Percentiles rank a stretch among this genome's conserved stretches.
These are phyloP conservation scores for Chlorella sp. DNA, from an alignment of 139 green algal species.

Conservation along the genomic window DNA sequence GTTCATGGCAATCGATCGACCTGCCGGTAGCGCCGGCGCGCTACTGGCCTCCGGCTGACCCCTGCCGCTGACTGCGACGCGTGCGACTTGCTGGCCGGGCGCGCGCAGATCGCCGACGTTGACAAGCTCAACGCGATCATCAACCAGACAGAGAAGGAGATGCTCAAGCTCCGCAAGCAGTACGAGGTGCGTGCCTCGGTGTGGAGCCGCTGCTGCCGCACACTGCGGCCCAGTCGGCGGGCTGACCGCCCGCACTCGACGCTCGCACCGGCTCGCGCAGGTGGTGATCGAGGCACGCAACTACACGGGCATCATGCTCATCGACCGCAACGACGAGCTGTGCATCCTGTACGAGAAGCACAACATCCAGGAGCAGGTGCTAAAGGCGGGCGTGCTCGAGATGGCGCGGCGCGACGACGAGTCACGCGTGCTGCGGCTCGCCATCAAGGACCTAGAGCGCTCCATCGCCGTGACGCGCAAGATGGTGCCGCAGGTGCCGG, in stretches of 20 bases:
- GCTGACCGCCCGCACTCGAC: no score
- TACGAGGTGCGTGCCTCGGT: constrained; percentile 32
- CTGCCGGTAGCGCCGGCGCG: no score
- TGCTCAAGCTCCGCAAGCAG: constrained; percentile 47
- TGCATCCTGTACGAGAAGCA: constrained; percentile 79
- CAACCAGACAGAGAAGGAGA: constrained; percentile 58
- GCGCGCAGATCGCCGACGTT: constrained; percentile 37
- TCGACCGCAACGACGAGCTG: constrained; percentile 83
- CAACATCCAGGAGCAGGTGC: constrained; percentile 62
- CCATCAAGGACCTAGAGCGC: constrained; percentile 43
- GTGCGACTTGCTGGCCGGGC: no score
- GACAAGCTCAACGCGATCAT: constrained; percentile 75
- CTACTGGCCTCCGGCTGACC: no score
- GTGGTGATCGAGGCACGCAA: constrained; percentile 52
- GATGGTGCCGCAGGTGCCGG: constrained; percentile 43
- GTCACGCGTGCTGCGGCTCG: constrained; percentile 45
- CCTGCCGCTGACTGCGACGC: no score
- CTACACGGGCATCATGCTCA: constrained; percentile 53
- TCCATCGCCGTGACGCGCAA: constrained; percentile 44
- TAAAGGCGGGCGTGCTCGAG: constrained; percentile 42
- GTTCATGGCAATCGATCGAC: no score
- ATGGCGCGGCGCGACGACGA: constrained; percentile 60
- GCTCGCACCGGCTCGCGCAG: neutral
- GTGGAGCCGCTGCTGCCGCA: neutral
- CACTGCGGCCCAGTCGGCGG: no score